Base-by-base conservation (phyloP, 1,284 basidiomycete genomes). In the Ceratobasidium theobromae region DNA sequence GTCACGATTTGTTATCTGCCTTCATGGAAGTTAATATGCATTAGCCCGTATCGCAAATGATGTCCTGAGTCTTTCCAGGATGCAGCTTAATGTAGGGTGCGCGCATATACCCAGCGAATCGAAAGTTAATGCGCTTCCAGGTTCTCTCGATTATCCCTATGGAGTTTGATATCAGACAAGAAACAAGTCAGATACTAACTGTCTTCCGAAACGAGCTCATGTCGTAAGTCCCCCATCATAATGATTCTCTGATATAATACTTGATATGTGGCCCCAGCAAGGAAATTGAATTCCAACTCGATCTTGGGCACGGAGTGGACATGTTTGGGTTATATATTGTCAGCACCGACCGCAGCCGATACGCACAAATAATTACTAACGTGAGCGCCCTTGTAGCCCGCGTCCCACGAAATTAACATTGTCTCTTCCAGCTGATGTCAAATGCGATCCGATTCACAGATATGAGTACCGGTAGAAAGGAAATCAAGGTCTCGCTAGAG, bases 31-130 rank as follows among this genome's bases (percentile, higher is more conserved):
- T 9, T 30, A 11, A 67, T 77, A 76, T 21, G 70, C 75, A 14
- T 76, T 78, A 71, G 77, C 78, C 68, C 72, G 77, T 27, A 79
- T 79, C 48, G 75, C 75, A 27, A 78, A 79, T 66, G 79, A 80
- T 67, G 76, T 79, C 4, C 72, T 79, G 9, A 77, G 77, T 11
- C 70, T 80, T 6, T 78, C 77, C 8, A 71, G 77, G 41, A 76
- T 80, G 40, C 78, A 79, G 66, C 74, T 79, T 16, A 67, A 73
- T 25, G 60, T 53, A 28, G 28, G n/a, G 18, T 32, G 11, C 5
- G n/a, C 5, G n/a, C 30, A 30, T 16, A 14, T 18, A 9, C 16
- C 27, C 2, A 8, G 1, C 2, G 4, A 30, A 43, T 33, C 23
- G 4, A 1, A 28, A 4, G 9, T n/a, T 45, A 4, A 58, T 21